Conservation (phyloP, 345 rosid species). For the Camelina sativa region DNA sequence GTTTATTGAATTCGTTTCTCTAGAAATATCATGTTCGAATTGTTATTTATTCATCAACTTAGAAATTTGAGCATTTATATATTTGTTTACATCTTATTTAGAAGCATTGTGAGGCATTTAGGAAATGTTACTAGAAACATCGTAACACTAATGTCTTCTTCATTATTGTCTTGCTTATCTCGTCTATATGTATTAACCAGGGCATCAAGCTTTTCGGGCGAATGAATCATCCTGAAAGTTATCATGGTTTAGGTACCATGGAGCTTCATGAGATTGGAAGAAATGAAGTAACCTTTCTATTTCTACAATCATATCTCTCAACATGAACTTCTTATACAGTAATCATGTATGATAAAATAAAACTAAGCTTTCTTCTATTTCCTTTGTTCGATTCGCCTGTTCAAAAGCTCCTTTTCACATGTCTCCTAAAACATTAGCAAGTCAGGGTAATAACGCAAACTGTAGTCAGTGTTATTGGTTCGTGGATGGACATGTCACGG, state of each 20-base stretch:
- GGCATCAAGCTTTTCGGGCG: slow-evolving; percentile 3
- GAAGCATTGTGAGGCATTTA: not conserved
- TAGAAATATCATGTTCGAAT: not conserved
- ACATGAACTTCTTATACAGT: slow-evolving; percentile 35
- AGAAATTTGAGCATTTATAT: not conserved
- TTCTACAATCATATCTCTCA: not conserved
- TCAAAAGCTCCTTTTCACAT: slow-evolving; percentile 24
- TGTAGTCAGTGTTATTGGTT: slow-evolving; percentile 17
- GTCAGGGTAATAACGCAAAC: slow-evolving; percentile 22
- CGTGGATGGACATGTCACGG: no score
- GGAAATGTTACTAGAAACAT: slow-evolving; percentile 19
- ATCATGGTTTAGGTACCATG: slow-evolving; percentile 49
- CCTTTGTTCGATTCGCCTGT: slow-evolving; percentile 26
- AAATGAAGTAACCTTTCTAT: slow-evolving; percentile 26
- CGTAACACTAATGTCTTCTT: not conserved
- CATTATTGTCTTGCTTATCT: not conserved
- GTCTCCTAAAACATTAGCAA: slow-evolving; percentile 29
- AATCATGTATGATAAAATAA: slow-evolving; percentile 24
- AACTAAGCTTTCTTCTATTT: slow-evolving; percentile 30
- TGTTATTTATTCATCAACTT: not conserved
- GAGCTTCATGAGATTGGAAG: slow-evolving; percentile 29
- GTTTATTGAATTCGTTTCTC: not conserved
- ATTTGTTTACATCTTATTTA: not conserved
- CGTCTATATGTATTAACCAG: slow-evolving; percentile 16
- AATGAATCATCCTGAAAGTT: slow-evolving; percentile 25